Base-by-base conservation (phyloP, 805 yeast species). In the Lachancea quebecensis region DNA sequence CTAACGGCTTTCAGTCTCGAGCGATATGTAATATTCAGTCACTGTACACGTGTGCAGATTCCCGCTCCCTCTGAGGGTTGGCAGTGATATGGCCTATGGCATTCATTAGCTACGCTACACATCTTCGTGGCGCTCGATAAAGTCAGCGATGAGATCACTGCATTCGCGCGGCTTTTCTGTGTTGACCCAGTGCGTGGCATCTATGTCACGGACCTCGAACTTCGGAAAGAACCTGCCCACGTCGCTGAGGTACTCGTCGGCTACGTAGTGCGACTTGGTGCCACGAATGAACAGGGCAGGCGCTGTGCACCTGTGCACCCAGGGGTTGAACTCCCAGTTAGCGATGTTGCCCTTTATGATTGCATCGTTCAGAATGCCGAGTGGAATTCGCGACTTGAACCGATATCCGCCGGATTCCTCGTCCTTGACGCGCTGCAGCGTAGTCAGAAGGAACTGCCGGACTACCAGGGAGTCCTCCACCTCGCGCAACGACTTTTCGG, bases 141-240 rank as follows among this genome's bases (percentile, higher is more conserved):
- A 90, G 27, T 82, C 83, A 27, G 70, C 72, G 12, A 85, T 78
- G 6, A 68, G 65, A 2, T 72, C 77, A 18, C 86, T 69, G 51
- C 91, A 88, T 57, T 82, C 95, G 7, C 69, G 55, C 0, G 98
- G 96, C 53, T 83, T 82, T 58, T 91, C 97, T 35, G 87, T 78
- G 52, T 87, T 87, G 12, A 90, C 77, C 96, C 97, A 91, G 64
- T 91, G 99, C 1, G 96, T 96, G 0, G 90, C 78, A 15, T 86
- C 82, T 18, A 93, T 69, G 57, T 85, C 95, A 38, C 76, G 70
- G 11, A 85, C 66, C 49, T 79, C 85, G 57, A 88, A 88, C 21
- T 71, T 69, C 0, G 97, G 97, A 66, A 88, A 91, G 57, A 77
- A 85, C 45, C 68, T 66, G 1, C 90, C 95, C 41, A 88, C 82